Evolutionary conservation across 345 rosid species (phyloP).

Genomic region (Arabidopsis thaliana): DNA sequence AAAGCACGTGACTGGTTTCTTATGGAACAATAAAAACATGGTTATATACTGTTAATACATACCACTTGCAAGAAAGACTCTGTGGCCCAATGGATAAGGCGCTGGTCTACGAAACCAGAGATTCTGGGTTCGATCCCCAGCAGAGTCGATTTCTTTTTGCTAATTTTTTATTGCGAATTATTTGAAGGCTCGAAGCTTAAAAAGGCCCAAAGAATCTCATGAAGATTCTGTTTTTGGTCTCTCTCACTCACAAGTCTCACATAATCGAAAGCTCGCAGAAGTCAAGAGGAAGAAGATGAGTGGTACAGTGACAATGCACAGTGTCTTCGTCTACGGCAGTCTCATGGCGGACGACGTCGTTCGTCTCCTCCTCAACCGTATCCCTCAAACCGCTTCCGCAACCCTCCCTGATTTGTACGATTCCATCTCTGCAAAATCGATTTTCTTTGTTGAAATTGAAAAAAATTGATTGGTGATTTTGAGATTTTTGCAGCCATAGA

Average conservation of each 20-base stretch:
- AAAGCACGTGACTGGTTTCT: too few relatives aligned
- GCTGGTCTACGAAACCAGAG: conserved; percentile 94
- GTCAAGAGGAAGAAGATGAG: conserved; percentile 26
- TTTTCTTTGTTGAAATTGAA: background rate
- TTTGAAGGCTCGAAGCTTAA: background rate
- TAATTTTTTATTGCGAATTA: background rate
- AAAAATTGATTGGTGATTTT: background rate
- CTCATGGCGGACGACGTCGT: conserved; percentile 85
- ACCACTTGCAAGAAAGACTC: conserved; percentile 44
- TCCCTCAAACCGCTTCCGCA: conserved; percentile 66
- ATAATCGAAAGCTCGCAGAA: background rate
- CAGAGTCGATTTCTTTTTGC: background rate
- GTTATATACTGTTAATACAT: too few relatives aligned
- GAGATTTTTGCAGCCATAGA: conserved; percentile 64
- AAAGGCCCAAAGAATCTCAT: background rate
- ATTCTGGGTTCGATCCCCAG: conserved; percentile 68
- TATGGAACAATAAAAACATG: too few relatives aligned
- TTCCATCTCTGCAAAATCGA: background rate
- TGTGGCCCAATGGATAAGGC: conserved; percentile 94
- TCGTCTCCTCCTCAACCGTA: conserved; percentile 65
- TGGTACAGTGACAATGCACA: conserved; percentile 38
- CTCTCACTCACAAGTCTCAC: background rate
- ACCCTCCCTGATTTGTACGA: conserved; percentile 67
- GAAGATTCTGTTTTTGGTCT: background rate
- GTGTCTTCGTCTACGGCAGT: conserved; percentile 91